phyloP scores from a whole-genome alignment of 2,329 filamentous ascomycete species.

The Aspergillus sp. region DNA sequence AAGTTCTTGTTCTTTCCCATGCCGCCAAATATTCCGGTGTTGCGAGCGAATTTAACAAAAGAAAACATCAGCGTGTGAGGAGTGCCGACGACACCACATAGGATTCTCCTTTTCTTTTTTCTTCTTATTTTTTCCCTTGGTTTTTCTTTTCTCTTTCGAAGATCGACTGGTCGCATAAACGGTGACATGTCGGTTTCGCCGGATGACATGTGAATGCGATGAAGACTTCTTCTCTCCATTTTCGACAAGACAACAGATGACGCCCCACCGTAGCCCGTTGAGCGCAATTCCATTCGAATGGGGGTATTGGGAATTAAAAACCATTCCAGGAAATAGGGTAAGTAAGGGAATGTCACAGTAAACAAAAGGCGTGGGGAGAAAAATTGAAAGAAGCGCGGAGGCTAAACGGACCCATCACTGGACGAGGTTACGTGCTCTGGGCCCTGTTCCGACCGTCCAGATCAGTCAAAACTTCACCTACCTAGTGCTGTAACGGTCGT shows the following conservation, averaged over 20 bases:
- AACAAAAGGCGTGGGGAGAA: constrained; percentile 15
- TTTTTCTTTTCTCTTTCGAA: constrained; percentile 8
- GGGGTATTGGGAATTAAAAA: constrained; percentile 24
- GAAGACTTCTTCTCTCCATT: constrained; percentile 32
- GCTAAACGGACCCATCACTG: constrained; percentile 22
- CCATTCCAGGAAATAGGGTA: constrained; percentile 38
- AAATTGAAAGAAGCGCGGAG: constrained; percentile 18
- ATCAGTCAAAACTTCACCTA: constrained; percentile 36
- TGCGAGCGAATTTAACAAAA: constrained; percentile 42
- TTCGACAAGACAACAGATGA: constrained; percentile 36
- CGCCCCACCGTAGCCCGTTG: constrained; percentile 39
- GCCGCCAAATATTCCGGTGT: constrained; percentile 45
- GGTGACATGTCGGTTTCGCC: constrained; percentile 38
- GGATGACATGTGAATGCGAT: constrained; percentile 39
- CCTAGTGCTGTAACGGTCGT: constrained; percentile 45
- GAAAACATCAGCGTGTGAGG: constrained; percentile 42
- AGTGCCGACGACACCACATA: constrained; percentile 33
- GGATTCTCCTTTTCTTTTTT: constrained; percentile 25
- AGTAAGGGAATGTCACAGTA: constrained; percentile 27
- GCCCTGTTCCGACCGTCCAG: constrained; percentile 21
- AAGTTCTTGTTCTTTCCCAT: constrained; percentile 39
- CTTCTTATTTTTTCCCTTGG: constrained; percentile 8
- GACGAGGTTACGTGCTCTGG: constrained; percentile 19
- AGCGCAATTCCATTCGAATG: constrained; percentile 35
- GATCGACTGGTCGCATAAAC: constrained; percentile 38